A percentile compares a stretch with the other conserved stretches of the same genome.
These are phyloP conservation scores for Nematodospora anomalae DNA, from an alignment of 1,139 yeast species.

Conservation along the genomic window DNA sequence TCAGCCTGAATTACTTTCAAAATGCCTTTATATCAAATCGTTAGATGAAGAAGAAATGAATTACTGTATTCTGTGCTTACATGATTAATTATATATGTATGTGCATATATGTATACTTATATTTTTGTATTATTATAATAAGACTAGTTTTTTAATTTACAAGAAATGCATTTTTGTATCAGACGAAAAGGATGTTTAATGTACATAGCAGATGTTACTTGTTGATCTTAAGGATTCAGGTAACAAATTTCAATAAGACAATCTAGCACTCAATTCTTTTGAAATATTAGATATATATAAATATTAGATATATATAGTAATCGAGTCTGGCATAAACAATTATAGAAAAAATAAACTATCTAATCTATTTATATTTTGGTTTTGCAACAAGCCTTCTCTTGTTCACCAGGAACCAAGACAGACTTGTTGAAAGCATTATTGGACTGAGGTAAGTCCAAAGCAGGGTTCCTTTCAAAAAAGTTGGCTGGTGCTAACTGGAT, in stretches of 20 bases:
- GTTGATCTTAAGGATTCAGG: too few relatives aligned
- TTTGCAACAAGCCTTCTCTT: constrained; percentile 45
- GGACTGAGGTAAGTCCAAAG: constrained; percentile 78
- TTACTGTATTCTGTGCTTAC: constrained; percentile 17
- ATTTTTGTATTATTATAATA: neutral
- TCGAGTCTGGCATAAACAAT: too few relatives aligned
- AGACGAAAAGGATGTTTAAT: too few relatives aligned
- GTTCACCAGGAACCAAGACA: constrained; percentile 30
- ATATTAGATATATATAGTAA: too few relatives aligned
- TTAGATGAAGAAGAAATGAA: constrained; percentile 78
- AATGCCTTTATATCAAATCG: constrained; percentile 78
- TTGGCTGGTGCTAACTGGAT: constrained; percentile 72
- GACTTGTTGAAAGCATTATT: constrained; percentile 73
- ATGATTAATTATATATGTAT: neutral
- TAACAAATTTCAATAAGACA: too few relatives aligned
- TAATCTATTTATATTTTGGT: constrained; percentile 24
- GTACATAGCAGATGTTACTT: too few relatives aligned
- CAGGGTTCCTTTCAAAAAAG: constrained; percentile 81
- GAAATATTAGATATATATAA: too few relatives aligned
- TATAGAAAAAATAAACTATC: neutral
- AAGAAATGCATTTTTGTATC: too few relatives aligned
- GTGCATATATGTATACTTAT: too few relatives aligned
- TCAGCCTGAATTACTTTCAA: constrained; percentile 67
- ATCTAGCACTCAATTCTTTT: too few relatives aligned
- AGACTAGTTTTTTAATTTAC: too few relatives aligned